Conservation (phyloP, 805 yeast species). For the Zygoascus bituminiphila region DNA sequence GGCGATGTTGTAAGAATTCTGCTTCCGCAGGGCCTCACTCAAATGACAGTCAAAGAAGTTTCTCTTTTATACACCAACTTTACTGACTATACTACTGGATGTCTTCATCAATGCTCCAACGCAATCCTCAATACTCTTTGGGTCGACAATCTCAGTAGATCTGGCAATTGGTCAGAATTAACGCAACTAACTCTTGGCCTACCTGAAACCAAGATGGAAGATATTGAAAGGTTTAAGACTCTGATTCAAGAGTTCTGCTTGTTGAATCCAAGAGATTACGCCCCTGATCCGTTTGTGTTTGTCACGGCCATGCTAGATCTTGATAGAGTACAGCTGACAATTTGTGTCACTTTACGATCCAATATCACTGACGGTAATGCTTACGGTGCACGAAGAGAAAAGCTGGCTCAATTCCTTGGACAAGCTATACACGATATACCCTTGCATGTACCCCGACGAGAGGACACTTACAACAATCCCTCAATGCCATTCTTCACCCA, state of each 20-base stretch:
- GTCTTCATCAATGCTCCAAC: slow-evolving; percentile 32
- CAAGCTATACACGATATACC: slow-evolving; percentile 29
- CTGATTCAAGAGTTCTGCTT: slow-evolving; percentile 25
- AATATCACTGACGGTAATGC: slow-evolving; percentile 27
- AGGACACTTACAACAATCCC: slow-evolving; percentile 28
- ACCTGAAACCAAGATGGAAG: slow-evolving; percentile 31
- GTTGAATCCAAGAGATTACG: slow-evolving; percentile 30
- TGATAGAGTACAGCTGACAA: slow-evolving; percentile 25
- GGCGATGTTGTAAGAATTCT: slow-evolving; percentile 32
- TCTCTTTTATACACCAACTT: slow-evolving; percentile 32
- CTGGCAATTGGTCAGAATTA: slow-evolving; percentile 25
- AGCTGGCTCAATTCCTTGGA: slow-evolving; percentile 24
- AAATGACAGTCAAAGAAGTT: slow-evolving; percentile 27
- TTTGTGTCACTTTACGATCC: slow-evolving; percentile 24
- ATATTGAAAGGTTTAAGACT: slow-evolving; percentile 26
- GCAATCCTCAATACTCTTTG: slow-evolving; percentile 30
- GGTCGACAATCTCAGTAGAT: slow-evolving; percentile 32
- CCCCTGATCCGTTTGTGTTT: slow-evolving; percentile 27
- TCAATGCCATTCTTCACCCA: slow-evolving; percentile 23
- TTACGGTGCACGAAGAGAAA: slow-evolving; percentile 26
- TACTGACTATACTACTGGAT: slow-evolving; percentile 20
- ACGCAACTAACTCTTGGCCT: slow-evolving; percentile 26
- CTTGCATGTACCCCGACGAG: slow-evolving; percentile 29
- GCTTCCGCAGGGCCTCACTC: slow-evolving; percentile 18
- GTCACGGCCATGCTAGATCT: slow-evolving; percentile 29